Percentiles rank a stretch among this genome's conserved stretches.
phyloP scores from a whole-genome alignment of 2,329 filamentous ascomycete genomes.

The Alternaria metachromatica region DNA sequence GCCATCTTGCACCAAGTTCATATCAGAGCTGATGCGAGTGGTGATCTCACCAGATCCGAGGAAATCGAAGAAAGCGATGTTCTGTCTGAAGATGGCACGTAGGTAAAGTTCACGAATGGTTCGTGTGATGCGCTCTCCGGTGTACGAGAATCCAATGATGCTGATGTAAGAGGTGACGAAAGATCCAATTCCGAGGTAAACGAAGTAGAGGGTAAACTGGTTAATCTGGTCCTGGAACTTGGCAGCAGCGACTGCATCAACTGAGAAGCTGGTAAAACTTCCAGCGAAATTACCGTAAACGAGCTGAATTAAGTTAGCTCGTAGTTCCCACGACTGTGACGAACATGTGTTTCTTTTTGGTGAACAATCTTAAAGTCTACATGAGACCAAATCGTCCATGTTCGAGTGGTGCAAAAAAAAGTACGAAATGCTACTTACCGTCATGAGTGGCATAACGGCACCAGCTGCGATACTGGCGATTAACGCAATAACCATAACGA shows the following conservation, averaged over 20 bases:
- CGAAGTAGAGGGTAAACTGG: conserved; percentile 46
- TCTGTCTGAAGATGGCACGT: conserved; percentile 56
- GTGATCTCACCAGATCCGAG: conserved; percentile 94
- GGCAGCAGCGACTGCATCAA: conserved; percentile 32
- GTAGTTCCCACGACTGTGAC: neutral
- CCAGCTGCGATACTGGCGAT: conserved; percentile 74
- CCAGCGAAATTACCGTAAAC: conserved; percentile 51
- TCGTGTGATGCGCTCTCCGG: conserved; percentile 56
- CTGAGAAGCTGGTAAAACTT: conserved; percentile 45
- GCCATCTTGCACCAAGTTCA: conserved; percentile 91
- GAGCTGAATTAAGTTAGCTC: conserved; percentile 27
- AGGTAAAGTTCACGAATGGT: conserved; percentile 68
- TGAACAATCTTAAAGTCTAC: neutral
- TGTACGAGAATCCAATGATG: conserved; percentile 86
- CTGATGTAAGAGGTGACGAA: conserved; percentile 74
- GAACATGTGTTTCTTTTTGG: neutral
- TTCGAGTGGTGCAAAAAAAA: neutral
- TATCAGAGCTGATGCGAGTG: conserved; percentile 93
- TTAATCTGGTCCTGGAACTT: conserved; percentile 41
- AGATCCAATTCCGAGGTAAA: conserved; percentile 47
- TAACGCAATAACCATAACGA: conserved; percentile 59
- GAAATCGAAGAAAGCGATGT: conserved; percentile 69
- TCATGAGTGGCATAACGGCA: conserved; percentile 77
- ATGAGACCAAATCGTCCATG: neutral
- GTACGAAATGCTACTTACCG: conserved; percentile 45